Base-by-base conservation (phyloP, 148 eudicot species). In the Chenopodium album region DNA sequence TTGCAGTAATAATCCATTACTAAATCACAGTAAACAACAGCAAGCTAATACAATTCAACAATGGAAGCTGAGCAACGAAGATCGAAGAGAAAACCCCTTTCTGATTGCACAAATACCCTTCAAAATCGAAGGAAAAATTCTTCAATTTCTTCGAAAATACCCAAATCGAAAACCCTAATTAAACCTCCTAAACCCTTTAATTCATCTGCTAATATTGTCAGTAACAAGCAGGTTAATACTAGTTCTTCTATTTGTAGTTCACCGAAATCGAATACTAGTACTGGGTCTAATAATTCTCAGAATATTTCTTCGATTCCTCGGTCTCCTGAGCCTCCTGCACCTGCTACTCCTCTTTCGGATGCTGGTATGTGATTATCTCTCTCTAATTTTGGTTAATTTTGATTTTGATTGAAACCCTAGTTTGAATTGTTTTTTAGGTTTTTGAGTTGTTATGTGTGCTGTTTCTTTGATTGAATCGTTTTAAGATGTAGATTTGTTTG, bases 31-130 rank as follows among this genome's bases (percentile, higher is more conserved):
- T 5, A 26, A 52, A 14, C 62, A 56, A 56, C 22, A 4, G 0
- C 16, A 56, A 14, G 17, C 11, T 47, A 75, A 2, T 72, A 0
- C 22, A 11, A 52, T 14, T 71, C 32, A 68, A 74, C 44, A 65
- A 84, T 84, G 86, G 84, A 77, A 50, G 41, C 47, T 71, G 1
- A 56, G 62, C 19, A 50, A 0, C 19, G 29, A 80, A 70, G 1
- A 28, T 47, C 68, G 4, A 81, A 81, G 75, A 47, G 86, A 32
- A 80, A 84, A 84, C 86, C 86, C 78, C 86, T 84, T 67, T 77
- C 86, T 1, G 84, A 84, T 77, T 71, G 83, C 74, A 76, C 86
- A 6, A 84, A 84, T 50, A 72, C 44, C 9, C 48, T 6, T 19
- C 16, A 56, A 23, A 67, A 77, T 79, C 79, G 62, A 26, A 83